phyloP scores from a whole-genome alignment of 2,329 filamentous ascomycete species.

The Leptographium procerum region DNA sequence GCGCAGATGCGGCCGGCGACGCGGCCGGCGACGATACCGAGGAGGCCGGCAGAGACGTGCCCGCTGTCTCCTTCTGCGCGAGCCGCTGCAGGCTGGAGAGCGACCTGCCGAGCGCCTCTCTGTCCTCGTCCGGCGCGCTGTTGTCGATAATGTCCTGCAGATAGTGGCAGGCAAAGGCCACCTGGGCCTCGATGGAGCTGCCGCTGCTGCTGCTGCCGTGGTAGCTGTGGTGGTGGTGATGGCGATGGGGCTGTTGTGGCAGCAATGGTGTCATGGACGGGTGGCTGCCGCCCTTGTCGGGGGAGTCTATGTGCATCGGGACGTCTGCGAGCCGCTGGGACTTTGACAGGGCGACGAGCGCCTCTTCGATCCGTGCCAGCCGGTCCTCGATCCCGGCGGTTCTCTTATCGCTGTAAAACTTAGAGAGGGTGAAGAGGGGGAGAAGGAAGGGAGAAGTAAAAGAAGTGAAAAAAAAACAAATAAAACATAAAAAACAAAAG shows the following conservation, averaged over 20 bases:
- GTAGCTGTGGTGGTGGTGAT: background rate
- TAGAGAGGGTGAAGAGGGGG: too few species aligned
- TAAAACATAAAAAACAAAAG: background rate
- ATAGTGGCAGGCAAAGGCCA: background rate
- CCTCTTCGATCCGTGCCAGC: background rate
- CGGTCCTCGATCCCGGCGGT: background rate
- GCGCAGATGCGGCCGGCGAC: too few species aligned
- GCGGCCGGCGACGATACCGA: background rate
- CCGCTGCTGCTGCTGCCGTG: background rate
- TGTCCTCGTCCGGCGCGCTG: background rate
- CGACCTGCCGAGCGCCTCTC: background rate
- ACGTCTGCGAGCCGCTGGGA: background rate
- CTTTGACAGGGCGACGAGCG: background rate
- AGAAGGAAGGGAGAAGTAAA: background rate
- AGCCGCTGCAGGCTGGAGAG: background rate
- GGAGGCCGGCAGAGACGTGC: background rate
- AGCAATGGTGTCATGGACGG: background rate
- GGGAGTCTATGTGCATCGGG: background rate
- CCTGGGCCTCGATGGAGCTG: conserved; percentile 1
- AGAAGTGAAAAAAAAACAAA: background rate
- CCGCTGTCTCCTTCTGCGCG: background rate
- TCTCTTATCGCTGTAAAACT: background rate
- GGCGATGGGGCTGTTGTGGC: background rate
- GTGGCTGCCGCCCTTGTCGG: background rate
- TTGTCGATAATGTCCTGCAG: background rate